Conservation (phyloP, 139 green algal species). For the Chlamydomonas asymmetrica region DNA sequence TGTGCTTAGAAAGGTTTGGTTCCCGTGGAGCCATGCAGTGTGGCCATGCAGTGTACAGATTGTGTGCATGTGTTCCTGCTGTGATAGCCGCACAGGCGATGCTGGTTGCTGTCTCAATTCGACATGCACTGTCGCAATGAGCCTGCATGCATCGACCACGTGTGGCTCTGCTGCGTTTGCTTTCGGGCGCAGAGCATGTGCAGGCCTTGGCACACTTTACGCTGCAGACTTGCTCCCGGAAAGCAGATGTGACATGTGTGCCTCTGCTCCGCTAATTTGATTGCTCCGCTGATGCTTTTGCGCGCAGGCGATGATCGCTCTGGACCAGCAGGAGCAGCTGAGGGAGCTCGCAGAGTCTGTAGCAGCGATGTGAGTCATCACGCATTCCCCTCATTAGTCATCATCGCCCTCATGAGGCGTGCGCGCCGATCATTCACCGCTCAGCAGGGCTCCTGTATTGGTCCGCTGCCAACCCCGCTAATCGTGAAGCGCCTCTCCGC, state of each 20-base stretch:
- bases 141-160: background rate
- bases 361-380: background rate
- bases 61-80: no score
- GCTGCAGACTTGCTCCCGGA: background rate
- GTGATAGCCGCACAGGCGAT: background rate
- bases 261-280: background rate
- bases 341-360: constrained; percentile 62
- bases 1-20: no score
- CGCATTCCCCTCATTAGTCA: no score
- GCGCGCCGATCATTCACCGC: no score
- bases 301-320: constrained; percentile 80
- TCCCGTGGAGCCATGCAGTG: no score
- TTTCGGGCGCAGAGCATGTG: background rate
- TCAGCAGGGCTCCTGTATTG: no score
- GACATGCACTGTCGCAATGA: background rate
- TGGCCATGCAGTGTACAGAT: no score
- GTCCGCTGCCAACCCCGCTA: no score
- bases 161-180: no score
- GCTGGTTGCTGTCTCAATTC: background rate
- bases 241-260: background rate
- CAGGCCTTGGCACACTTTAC: background rate
- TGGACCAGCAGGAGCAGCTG: constrained; percentile 87
- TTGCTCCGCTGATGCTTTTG: no score
- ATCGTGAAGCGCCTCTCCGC: no score
- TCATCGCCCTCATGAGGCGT: no score